These are phyloP conservation scores for Leccinum longicurvipes DNA, from an alignment of 768 basidiomycete genomes.

Conservation along the genomic window DNA sequence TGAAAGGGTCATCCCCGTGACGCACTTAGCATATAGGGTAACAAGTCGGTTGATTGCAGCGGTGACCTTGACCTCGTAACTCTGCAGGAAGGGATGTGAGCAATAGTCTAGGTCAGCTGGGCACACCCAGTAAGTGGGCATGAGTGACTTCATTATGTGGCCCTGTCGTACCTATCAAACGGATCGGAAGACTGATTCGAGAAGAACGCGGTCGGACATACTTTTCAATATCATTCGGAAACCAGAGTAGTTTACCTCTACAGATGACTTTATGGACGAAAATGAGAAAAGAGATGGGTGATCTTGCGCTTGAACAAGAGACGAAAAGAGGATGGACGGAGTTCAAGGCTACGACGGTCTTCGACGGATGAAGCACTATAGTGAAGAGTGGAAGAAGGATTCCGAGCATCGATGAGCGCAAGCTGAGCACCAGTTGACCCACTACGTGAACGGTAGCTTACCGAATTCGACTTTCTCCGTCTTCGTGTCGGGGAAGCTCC, in stretches of 20 bases:
- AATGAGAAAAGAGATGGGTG: constrained; percentile 76
- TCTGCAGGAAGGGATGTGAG: constrained; percentile 70
- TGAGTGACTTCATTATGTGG: constrained; percentile 60
- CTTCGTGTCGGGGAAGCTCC: constrained; percentile 27
- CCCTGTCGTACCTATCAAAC: constrained; percentile 86
- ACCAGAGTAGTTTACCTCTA: constrained; percentile 89
- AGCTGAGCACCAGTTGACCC: constrained; percentile 10
- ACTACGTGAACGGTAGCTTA: constrained; percentile 23
- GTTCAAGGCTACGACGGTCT: constrained; percentile 31
- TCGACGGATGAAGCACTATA: constrained; percentile 53
- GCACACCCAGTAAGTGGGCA: not conserved
- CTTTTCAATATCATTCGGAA: constrained; percentile 98
- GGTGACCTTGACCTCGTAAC: constrained; percentile 61
- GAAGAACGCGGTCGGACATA: constrained; percentile 32
- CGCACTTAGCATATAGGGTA: constrained; percentile 80
- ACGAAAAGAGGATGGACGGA: constrained; percentile 34
- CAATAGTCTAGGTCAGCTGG: constrained; percentile 30
- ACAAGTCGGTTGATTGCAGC: constrained; percentile 56
- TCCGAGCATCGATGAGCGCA: constrained; percentile 6
- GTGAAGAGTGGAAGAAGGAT: constrained; percentile 8
- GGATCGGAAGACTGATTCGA: not conserved
- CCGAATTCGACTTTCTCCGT: constrained; percentile 36
- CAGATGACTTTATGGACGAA: constrained; percentile 77
- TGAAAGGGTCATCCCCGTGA: constrained; percentile 66
- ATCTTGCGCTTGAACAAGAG: constrained; percentile 88